Evolutionary conservation across 225 moss, liverwort and hornwort species (phyloP).

Genomic region (Thuidium tamariscinum): DNA sequence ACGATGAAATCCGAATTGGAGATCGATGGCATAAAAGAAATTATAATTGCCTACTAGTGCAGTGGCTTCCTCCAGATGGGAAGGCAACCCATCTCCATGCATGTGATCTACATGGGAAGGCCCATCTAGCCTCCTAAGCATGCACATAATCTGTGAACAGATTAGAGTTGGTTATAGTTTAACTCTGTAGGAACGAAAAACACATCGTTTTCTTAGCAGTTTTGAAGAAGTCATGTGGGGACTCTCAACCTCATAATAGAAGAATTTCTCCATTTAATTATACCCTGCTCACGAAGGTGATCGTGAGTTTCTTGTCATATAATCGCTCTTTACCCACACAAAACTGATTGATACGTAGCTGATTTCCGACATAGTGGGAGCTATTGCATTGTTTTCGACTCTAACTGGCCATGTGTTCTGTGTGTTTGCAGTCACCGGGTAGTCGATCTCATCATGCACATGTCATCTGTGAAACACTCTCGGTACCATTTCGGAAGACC

Average conservation of each 20-base stretch:
- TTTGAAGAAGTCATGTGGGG: not conserved
- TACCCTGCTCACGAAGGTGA: not conserved
- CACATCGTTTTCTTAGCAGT: not conserved
- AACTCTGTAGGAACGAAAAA: not conserved
- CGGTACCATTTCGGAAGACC: slow-evolving; percentile 23
- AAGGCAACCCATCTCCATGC: not conserved
- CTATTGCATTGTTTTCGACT: not conserved
- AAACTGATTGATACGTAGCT: not conserved
- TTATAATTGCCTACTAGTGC: not conserved
- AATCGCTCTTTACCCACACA: not conserved
- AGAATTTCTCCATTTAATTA: not conserved
- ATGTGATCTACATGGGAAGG: too few species aligned
- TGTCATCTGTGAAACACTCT: slow-evolving; percentile 34
- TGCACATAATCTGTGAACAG: not conserved
- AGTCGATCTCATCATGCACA: slow-evolving; percentile 46
- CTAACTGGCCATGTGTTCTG: not conserved
- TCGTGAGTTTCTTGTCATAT: not conserved
- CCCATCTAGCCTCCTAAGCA: not conserved
- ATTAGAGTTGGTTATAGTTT: not conserved
- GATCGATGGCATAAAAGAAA: not conserved
- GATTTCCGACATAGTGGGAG: not conserved
- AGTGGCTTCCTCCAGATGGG: not conserved
- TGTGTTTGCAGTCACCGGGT: slow-evolving; percentile 23
- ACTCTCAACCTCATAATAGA: not conserved
- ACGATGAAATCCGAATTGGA: not conserved